phyloP scores from a whole-genome alignment of 768 basidiomycete genomes.

The Russula dissimulans region DNA sequence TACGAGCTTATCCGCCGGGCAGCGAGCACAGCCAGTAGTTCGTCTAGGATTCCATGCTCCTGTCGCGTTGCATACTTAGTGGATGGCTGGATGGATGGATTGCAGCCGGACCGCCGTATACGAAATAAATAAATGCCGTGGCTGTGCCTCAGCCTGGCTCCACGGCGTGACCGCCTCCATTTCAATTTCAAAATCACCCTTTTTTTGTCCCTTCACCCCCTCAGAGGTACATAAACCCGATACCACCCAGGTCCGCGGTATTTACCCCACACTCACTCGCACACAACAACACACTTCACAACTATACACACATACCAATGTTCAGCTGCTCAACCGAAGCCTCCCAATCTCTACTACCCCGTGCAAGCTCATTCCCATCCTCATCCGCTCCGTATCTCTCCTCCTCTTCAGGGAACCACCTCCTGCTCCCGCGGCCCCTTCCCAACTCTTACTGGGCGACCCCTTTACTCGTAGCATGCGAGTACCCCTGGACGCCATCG shows the following conservation, averaged over 20 bases:
- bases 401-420: background rate
- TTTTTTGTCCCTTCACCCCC: background rate
- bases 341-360: background rate
- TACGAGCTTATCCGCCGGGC: too few species aligned
- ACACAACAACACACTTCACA: background rate
- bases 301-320: background rate
- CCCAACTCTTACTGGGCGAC: conserved; percentile 87
- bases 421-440: conserved; percentile 42
- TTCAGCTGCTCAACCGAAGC: background rate
- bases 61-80: too few species aligned
- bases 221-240: background rate
- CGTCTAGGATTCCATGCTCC: too few species aligned
- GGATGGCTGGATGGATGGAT: too few species aligned
- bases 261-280: background rate
- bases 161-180: background rate
- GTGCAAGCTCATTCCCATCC: background rate
- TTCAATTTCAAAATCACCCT: background rate
- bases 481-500: conserved; percentile 68
- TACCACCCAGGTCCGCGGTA: background rate
- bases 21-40: too few species aligned
- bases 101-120: too few species aligned
- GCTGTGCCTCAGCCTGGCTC: conserved; percentile 4
- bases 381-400: background rate
- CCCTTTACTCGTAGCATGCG: conserved; percentile 61
- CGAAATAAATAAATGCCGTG: background rate